phyloP scores from a whole-genome alignment of 345 rosid genomes.

The Psidium friedrichsthalianum region DNA sequence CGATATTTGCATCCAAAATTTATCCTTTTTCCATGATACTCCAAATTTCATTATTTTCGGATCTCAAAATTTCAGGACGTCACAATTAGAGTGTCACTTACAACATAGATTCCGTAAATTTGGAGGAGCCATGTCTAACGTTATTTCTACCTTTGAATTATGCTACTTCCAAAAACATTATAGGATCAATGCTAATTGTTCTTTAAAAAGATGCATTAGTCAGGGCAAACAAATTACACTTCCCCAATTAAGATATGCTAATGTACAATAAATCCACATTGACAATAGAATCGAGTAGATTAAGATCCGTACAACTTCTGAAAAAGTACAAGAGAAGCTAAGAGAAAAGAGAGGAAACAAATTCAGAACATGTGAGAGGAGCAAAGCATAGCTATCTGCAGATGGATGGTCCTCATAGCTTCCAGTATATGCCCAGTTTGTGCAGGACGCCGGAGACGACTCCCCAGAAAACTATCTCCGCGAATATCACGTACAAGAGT shows the following conservation, averaged over 20 bases:
- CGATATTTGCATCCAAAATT: too few species aligned
- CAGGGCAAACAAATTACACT: neutral
- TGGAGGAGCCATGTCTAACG: neutral
- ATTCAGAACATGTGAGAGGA: neutral
- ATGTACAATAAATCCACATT: neutral
- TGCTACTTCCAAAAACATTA: neutral
- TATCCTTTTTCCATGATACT: too few species aligned
- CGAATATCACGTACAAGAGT: conserved; percentile 43
- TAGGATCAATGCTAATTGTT: neutral
- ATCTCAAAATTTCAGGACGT: too few species aligned
- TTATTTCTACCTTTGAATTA: neutral
- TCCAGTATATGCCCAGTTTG: conserved; percentile 47
- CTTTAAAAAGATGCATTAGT: neutral
- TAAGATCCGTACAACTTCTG: neutral
- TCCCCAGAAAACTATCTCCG: conserved; percentile 48
- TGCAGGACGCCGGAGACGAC: conserved; percentile 42
- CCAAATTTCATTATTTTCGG: too few species aligned
- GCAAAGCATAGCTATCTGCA: neutral
- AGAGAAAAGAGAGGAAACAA: neutral
- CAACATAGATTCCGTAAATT: neutral
- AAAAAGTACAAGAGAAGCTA: neutral
- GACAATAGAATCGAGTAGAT: neutral
- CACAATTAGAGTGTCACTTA: neutral
- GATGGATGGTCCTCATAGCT: conserved; percentile 19
- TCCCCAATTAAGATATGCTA: neutral